Percentiles rank a stretch among this genome's conserved stretches.
These are phyloP conservation scores for Ophiocordyceps polyrhachis-furcata DNA, from an alignment of 2,329 filamentous ascomycete species.

Conservation along the genomic window DNA sequence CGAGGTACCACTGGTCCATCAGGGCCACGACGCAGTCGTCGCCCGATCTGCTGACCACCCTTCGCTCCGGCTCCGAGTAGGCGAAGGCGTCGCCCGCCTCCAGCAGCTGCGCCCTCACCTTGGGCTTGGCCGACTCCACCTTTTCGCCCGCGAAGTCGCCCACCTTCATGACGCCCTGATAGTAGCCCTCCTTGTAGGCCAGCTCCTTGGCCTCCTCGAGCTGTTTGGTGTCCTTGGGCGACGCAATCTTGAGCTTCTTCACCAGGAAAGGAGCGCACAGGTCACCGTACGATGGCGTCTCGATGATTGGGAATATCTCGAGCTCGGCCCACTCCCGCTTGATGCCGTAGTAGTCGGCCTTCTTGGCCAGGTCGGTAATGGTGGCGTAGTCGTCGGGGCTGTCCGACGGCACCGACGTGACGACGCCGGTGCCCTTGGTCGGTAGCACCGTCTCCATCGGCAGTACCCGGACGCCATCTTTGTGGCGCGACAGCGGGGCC, in stretches of 20 bases:
- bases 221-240: conserved; percentile 79
- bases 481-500: conserved; percentile 75
- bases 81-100: conserved; percentile 65
- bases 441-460: conserved; percentile 91
- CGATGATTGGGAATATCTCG: conserved; percentile 75
- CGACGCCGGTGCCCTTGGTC: conserved; percentile 89
- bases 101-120: conserved; percentile 62
- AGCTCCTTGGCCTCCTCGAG: conserved; percentile 88
- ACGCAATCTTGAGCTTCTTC: conserved; percentile 89
- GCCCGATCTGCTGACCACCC: conserved; percentile 73
- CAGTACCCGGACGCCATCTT: conserved; percentile 66
- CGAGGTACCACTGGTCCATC: conserved; percentile 95
- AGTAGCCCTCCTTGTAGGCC: conserved; percentile 94
- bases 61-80: conserved; percentile 83
- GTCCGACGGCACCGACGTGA: conserved; percentile 89
- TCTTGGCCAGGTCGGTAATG: conserved; percentile 73
- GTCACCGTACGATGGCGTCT: conserved; percentile 75
- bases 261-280: conserved; percentile 68
- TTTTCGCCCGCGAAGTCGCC: conserved; percentile 78
- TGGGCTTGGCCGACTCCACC: conserved; percentile 72
- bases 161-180: conserved; percentile 77
- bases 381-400: conserved; percentile 88
- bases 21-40: conserved; percentile 88
- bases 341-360: conserved; percentile 90
- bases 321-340: conserved; percentile 91